Evolutionary conservation across 805 yeast genomes (phyloP).

Genomic region (Saturnispora quitensis): DNA sequence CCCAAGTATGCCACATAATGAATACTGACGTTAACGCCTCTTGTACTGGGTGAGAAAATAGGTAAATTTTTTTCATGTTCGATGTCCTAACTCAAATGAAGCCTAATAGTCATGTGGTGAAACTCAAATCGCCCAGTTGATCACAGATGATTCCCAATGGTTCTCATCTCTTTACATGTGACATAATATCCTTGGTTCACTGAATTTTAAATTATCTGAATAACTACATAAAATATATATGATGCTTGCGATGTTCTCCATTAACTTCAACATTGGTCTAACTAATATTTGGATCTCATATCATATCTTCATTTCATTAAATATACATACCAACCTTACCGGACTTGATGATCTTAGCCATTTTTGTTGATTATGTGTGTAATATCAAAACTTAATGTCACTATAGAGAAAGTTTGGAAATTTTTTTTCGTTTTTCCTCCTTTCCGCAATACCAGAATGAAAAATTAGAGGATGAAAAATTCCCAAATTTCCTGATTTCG

Average conservation of each 20-base stretch:
- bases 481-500: neutral
- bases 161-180: no score
- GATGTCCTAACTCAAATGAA: no score
- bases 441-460: neutral
- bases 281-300: neutral
- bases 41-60: no score
- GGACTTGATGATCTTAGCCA: constrained; percentile 99
- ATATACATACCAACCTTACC: constrained; percentile 94
- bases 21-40: no score
- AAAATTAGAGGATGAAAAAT: neutral
- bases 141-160: neutral
- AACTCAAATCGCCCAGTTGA: neutral
- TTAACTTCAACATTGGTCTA: neutral
- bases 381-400: neutral
- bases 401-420: neutral
- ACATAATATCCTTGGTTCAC: neutral
- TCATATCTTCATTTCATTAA: neutral
- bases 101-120: neutral
- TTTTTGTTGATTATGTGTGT: constrained; percentile 31
- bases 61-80: no score
- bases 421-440: neutral
- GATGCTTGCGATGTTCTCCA: no score
- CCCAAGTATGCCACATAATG: no score
- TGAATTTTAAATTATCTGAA: no score
- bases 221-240: neutral